These are phyloP conservation scores for Trichoderma hamatum DNA, from an alignment of 2,329 filamentous ascomycete species.

Conservation along the genomic window DNA sequence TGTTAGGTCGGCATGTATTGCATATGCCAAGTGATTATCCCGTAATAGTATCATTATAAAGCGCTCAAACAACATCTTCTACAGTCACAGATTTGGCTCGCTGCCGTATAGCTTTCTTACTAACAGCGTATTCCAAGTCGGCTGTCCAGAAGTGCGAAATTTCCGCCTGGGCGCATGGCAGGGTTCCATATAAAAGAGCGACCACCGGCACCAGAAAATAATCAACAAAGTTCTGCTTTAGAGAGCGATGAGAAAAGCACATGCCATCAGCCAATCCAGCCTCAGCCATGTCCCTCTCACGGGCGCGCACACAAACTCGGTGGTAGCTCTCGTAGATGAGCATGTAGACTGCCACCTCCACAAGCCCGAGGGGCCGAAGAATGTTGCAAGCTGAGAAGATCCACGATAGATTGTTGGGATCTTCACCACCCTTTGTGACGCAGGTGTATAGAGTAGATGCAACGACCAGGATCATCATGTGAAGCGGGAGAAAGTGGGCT, in stretches of 20 bases:
- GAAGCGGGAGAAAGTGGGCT: constrained; percentile 71
- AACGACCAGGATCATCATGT: constrained; percentile 66
- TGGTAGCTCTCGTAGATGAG: constrained; percentile 71
- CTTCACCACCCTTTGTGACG: constrained; percentile 53
- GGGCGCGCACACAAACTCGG: constrained; percentile 59
- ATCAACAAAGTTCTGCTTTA: constrained; percentile 62
- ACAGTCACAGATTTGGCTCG: constrained; percentile 49
- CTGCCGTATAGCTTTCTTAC: constrained; percentile 61
- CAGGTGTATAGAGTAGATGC: constrained; percentile 63
- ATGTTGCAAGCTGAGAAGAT: constrained; percentile 63
- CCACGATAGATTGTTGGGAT: constrained; percentile 59
- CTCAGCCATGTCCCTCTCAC: constrained; percentile 67
- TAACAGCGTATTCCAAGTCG: constrained; percentile 70
- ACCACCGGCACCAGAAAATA: constrained; percentile 68
- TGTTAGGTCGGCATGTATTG: too few relatives aligned
- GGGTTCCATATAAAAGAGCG: constrained; percentile 67
- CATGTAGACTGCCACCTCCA: constrained; percentile 65
- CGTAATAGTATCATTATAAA: neutral
- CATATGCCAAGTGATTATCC: neutral
- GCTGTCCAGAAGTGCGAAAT: constrained; percentile 71
- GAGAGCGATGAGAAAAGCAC: constrained; percentile 63
- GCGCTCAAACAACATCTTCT: constrained; percentile 47
- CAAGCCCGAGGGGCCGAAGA: constrained; percentile 63
- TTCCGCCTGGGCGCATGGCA: constrained; percentile 69
- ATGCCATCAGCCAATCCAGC: constrained; percentile 67